phyloP scores from a whole-genome alignment of 2,329 filamentous ascomycete genomes.

The Pseudogymnoascus sp. region DNA sequence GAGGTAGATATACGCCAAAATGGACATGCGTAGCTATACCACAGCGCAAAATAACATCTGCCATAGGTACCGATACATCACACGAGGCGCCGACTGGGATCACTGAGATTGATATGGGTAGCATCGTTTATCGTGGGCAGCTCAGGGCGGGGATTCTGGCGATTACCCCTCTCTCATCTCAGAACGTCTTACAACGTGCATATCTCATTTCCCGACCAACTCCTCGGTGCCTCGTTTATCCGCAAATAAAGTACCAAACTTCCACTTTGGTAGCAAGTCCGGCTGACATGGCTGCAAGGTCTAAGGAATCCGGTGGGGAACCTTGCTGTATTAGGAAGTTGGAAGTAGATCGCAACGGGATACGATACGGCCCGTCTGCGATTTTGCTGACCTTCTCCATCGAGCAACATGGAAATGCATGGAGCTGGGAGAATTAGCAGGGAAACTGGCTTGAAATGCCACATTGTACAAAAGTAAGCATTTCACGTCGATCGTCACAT shows the following conservation, averaged over 20 bases:
- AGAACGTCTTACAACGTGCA: not conserved
- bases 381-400: not conserved
- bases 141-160: not conserved
- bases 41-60: not conserved
- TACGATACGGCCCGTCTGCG: not conserved
- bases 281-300: not conserved
- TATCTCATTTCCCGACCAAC: not conserved
- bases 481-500: not conserved
- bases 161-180: not conserved
- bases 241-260: not conserved
- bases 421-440: not conserved
- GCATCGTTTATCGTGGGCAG: not conserved
- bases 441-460: not conserved
- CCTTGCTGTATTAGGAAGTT: not conserved
- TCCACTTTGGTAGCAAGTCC: not conserved
- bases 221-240: not conserved
- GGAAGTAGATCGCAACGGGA: not conserved
- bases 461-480: not conserved
- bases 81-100: not conserved
- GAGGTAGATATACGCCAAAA: not conserved
- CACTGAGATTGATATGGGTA: not conserved
- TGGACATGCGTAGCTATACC: not conserved
- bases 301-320: not conserved
- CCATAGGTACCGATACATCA: not conserved
- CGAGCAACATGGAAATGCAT: not conserved